phyloP scores from a whole-genome alignment of 495 filamentous ascomycete genomes.

The Choiromyces venosus region DNA sequence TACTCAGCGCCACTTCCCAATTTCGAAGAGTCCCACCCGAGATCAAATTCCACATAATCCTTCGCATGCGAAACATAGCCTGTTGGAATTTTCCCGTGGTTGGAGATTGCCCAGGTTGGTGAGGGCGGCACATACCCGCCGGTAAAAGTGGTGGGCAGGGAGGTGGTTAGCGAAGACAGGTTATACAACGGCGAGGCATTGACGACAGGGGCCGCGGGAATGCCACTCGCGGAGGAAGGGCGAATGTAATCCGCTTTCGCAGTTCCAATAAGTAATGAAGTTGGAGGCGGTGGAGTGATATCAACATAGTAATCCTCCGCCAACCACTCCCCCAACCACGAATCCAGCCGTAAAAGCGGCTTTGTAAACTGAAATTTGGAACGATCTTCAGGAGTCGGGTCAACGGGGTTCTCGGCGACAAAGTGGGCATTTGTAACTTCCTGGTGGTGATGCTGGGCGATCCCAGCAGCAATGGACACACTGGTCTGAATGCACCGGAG shows the following conservation, averaged over 20 bases:
- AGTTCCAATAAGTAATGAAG: constrained; percentile 74
- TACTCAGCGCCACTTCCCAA: constrained; percentile 86
- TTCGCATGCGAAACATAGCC: constrained; percentile 91
- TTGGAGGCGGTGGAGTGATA: constrained; percentile 82
- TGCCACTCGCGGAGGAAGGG: constrained; percentile 10
- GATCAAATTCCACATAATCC: constrained; percentile 77
- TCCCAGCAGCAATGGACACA: constrained; percentile 79
- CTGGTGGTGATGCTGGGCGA: constrained; percentile 59
- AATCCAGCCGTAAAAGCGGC: constrained; percentile 70
- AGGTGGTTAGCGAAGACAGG: constrained; percentile 23
- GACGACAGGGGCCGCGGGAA: constrained; percentile 1
- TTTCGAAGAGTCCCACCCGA: constrained; percentile 90
- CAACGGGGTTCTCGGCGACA: constrained; percentile 28
- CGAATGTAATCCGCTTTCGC: constrained; percentile 60
- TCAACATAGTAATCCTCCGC: constrained; percentile 85
- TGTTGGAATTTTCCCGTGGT: constrained; percentile 69
- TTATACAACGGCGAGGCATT: constrained; percentile 28
- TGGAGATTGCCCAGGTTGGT: constrained; percentile 77
- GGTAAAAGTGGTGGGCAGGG: constrained; percentile 28
- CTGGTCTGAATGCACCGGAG: constrained; percentile 90
- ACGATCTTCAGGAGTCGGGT: constrained; percentile 27
- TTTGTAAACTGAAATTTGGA: constrained; percentile 46
- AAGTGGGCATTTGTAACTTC: constrained; percentile 35
- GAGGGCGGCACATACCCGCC: constrained; percentile 64
- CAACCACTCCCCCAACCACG: constrained; percentile 94